Evolutionary conservation across 352 stramenopile genomes (phyloP).

Genomic region (Phytophthora crassamura): DNA sequence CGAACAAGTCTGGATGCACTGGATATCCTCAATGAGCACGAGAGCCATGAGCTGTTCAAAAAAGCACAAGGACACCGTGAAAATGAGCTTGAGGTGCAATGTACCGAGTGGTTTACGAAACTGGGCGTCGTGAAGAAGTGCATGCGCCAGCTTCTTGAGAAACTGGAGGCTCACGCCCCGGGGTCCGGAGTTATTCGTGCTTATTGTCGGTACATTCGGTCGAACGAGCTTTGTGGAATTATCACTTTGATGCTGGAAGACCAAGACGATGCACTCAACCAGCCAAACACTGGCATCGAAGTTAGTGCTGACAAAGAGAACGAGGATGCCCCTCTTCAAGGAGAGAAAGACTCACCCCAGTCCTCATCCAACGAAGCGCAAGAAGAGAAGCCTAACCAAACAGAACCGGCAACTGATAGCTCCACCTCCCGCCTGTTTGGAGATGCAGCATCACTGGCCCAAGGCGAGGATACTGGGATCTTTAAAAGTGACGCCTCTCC

Average conservation of each 20-base stretch:
- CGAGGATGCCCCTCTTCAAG: neutral
- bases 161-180: slow-evolving; percentile 53
- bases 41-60: slow-evolving; percentile 63
- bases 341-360: neutral
- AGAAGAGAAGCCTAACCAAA: slow-evolving; percentile 6
- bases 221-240: slow-evolving; percentile 43
- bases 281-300: neutral
- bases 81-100: slow-evolving; percentile 40
- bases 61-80: slow-evolving; percentile 44
- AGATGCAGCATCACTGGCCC: neutral
- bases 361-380: neutral
- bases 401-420: neutral
- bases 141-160: slow-evolving; percentile 63
- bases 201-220: slow-evolving; percentile 55
- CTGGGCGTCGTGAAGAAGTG: slow-evolving; percentile 63
- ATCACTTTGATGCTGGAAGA: slow-evolving; percentile 23
- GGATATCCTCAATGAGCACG: slow-evolving; percentile 70
- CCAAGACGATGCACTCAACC: slow-evolving; percentile 12
- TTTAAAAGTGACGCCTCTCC: neutral
- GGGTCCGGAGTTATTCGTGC: slow-evolving; percentile 58
- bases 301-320: slow-evolving; percentile 6
- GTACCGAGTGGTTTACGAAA: slow-evolving; percentile 53
- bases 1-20: slow-evolving; percentile 67
- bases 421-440: slow-evolving; percentile 17
- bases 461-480: neutral